Evolutionary conservation across 2,329 filamentous ascomycete genomes (phyloP).

Genomic region (Scedosporium aurantiacum): DNA sequence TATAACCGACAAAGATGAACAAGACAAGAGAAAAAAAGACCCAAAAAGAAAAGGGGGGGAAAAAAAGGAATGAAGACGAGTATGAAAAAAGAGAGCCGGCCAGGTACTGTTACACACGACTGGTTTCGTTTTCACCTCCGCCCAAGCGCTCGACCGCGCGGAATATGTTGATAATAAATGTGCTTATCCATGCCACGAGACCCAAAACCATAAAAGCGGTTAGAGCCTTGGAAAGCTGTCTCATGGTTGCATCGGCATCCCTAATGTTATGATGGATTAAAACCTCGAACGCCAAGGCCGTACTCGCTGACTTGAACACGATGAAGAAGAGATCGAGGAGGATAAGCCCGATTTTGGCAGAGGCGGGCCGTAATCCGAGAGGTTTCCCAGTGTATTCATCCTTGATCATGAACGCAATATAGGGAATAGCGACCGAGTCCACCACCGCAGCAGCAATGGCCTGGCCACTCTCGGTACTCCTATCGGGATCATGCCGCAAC

Average conservation of each 20-base stretch:
- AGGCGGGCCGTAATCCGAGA: conserved; percentile 70
- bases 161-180: conserved; percentile 78
- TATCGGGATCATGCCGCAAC: conserved; percentile 20
- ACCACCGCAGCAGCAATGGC: conserved; percentile 83
- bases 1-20: neutral
- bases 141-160: conserved; percentile 53
- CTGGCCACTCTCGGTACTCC: conserved; percentile 53
- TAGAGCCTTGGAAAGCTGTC: conserved; percentile 47
- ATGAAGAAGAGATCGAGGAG: conserved; percentile 93
- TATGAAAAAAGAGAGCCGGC: neutral
- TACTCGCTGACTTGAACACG: conserved; percentile 90
- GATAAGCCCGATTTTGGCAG: conserved; percentile 79
- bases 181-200: conserved; percentile 79
- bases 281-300: conserved; percentile 79
- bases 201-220: conserved; percentile 71
- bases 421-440: conserved; percentile 78
- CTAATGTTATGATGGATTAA: conserved; percentile 51
- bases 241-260: conserved; percentile 6
- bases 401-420: conserved; percentile 86
- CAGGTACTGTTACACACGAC: neutral
- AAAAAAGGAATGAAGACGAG: neutral
- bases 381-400: conserved; percentile 96
- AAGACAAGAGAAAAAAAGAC: neutral
- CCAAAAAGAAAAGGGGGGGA: neutral
- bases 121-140: conserved; percentile 34